Conservation (phyloP, 306 rosid species). For the Pachyrhizus erosus region DNA sequence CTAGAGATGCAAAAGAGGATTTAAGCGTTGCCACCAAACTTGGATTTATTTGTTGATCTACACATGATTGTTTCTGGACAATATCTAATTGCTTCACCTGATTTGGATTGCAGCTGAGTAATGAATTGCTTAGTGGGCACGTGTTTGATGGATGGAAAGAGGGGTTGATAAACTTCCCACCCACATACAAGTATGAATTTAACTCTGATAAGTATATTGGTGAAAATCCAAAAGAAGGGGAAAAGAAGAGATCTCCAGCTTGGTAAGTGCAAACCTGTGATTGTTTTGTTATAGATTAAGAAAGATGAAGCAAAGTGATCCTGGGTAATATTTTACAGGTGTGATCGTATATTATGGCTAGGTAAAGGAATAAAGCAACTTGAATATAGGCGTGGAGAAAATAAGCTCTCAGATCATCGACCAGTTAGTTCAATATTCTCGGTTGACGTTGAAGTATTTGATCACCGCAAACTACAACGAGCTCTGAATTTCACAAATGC, state of each 20-base stretch:
- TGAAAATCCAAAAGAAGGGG: constrained; percentile 74
- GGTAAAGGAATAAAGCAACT: constrained; percentile 88
- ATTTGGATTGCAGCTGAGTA: constrained; percentile 76
- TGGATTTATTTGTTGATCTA: background rate
- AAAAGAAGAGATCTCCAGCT: constrained; percentile 92
- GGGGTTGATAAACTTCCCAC: constrained; percentile 77
- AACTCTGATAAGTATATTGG: constrained; percentile 72
- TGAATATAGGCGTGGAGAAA: constrained; percentile 65
- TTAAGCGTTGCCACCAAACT: background rate
- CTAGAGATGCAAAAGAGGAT: background rate
- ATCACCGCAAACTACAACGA: constrained; percentile 69
- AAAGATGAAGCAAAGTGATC: background rate
- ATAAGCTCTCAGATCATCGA: constrained; percentile 77
- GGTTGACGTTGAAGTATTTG: constrained; percentile 79
- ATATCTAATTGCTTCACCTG: constrained; percentile 28
- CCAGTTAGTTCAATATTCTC: constrained; percentile 78
- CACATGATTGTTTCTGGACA: background rate
- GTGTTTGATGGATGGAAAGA: constrained; percentile 97
- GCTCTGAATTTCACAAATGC: constrained; percentile 63
- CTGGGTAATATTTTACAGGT: constrained; percentile 57
- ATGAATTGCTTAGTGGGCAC: constrained; percentile 67
- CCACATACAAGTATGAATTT: constrained; percentile 86
- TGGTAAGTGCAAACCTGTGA: constrained; percentile 59
- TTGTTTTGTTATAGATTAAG: background rate
- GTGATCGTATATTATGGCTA: constrained; percentile 86